Evolutionary conservation across 2,329 filamentous ascomycete species (phyloP), one percentile per base, ranked within the genome.

Genomic region (Fusarium annulatum): DNA sequence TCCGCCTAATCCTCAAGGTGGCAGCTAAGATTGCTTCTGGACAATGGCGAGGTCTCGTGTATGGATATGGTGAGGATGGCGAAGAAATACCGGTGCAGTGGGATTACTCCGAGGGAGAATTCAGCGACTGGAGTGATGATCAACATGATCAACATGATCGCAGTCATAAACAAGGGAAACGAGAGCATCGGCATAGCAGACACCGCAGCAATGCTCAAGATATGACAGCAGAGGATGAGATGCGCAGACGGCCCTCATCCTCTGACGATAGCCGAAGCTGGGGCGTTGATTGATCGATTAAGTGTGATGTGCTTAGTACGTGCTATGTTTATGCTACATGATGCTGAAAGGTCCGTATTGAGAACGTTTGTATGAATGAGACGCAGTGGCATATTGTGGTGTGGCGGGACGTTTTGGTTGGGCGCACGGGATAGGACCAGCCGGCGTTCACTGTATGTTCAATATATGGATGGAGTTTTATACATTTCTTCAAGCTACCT

Each of bases 1-100:
- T 97, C 41, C 87, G 90, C 33, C 85, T 97, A 45, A 95, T 97
- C 87, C 87, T 97, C 9, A 90, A 91, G 63, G 94, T 97, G 64
- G 94, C 95, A 2, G 91, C 93, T 1, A 91, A 89, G 70, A 94
- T 97, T 70, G 88, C 91, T 3, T 86, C 86, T 36, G 89, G 88
- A 23, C 86, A 89, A 82, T 90, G 88, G 91, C 84, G 88, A 78
- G 92, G 89, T 70, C 82, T 88, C 74, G 85, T 90, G 59, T 86
- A 87, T 57, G 88, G 88, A 16, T 83, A 86, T 59, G 85, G 85
- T 38, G 88, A 90, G 62, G 79, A 82, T 21, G 88, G 88, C 14
- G 87, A 88, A 76, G 80, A 82, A 65, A 88, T 90, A 33, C 86
- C 87, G 4, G 89, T 90, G 7, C 84, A 88, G 52, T 91, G 89